phyloP scores from a whole-genome alignment of 768 basidiomycete genomes.

The Trametes cinnabarina region DNA sequence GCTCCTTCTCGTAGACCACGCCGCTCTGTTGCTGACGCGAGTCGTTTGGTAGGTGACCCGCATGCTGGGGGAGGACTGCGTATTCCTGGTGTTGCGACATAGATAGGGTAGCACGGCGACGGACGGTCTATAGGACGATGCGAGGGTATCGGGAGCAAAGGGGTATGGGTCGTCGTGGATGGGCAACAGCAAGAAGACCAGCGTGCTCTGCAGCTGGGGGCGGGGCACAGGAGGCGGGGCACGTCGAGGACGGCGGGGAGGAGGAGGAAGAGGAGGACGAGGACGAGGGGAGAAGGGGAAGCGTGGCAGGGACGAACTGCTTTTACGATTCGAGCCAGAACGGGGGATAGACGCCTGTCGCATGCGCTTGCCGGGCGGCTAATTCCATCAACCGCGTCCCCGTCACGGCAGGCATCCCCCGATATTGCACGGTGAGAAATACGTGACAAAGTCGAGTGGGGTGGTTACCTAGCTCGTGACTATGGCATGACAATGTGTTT shows the following conservation, averaged over 20 bases:
- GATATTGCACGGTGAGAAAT: no score
- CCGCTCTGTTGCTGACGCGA: slow-evolving; percentile 19
- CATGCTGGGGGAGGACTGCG: slow-evolving; percentile 21
- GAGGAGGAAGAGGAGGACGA: slow-evolving; percentile 1
- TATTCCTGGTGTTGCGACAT: slow-evolving; percentile 28
- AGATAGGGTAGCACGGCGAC: slow-evolving; percentile 7
- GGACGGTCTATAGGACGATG: slow-evolving; percentile 11
- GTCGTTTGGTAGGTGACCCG: slow-evolving; percentile 21
- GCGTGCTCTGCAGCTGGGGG: slow-evolving; percentile 28
- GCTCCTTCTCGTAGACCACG: slow-evolving; percentile 31
- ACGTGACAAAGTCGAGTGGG: no score
- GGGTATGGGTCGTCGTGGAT: slow-evolving; percentile 11
- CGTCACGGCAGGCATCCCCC: no score
- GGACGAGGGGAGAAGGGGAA: slow-evolving; percentile 2
- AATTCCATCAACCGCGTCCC: slow-evolving; percentile 12
- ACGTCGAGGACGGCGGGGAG: not conserved
- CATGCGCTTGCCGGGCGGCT: slow-evolving; percentile 10
- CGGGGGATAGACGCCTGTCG: not conserved
- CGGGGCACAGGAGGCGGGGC: not conserved
- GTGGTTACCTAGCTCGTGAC: no score
- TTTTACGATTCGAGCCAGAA: slow-evolving; percentile 14
- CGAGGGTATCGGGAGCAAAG: slow-evolving; percentile 21
- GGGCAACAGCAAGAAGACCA: slow-evolving; percentile 10
- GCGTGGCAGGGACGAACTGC: slow-evolving; percentile 13
- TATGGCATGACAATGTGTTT: no score